Evolutionary conservation across 768 basidiomycete species (phyloP).

Genomic region (Russula sp.): DNA sequence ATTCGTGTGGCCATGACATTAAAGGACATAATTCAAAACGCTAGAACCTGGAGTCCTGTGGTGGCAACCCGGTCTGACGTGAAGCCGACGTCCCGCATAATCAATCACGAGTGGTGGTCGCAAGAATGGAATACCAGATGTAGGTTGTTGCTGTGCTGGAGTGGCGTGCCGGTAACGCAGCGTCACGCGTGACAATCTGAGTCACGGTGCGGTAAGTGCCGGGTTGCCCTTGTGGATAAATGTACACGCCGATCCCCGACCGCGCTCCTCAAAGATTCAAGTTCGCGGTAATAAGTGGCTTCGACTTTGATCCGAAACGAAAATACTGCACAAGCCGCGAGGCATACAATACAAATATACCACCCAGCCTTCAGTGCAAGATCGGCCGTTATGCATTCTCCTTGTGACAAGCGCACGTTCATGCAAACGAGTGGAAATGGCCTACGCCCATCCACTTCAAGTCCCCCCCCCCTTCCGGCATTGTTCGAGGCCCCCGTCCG

Average conservation of each 20-base stretch:
- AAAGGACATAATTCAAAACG: not conserved
- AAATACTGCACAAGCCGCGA: not conserved
- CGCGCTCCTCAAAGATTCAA: too few species aligned
- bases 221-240: too few species aligned
- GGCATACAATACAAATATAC: not conserved
- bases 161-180: not conserved
- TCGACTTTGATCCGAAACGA: too few species aligned
- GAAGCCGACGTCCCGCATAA: not conserved
- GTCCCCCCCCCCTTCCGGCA: too few species aligned
- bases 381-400: not conserved
- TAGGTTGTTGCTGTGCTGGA: too few species aligned
- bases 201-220: not conserved
- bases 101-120: not conserved
- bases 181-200: not conserved
- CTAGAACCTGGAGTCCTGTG: not conserved
- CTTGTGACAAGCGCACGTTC: not conserved
- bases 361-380: not conserved
- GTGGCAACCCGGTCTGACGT: not conserved
- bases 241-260: too few species aligned
- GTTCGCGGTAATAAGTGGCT: not conserved
- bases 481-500: not conserved
- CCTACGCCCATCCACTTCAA: not conserved
- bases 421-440: not conserved
- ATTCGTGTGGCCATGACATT: not conserved
- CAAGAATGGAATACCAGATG: slow-evolving; percentile 5